Evolutionary conservation across 2,329 filamentous ascomycete genomes (phyloP).

Genomic region (Furcasterigmium sp.): DNA sequence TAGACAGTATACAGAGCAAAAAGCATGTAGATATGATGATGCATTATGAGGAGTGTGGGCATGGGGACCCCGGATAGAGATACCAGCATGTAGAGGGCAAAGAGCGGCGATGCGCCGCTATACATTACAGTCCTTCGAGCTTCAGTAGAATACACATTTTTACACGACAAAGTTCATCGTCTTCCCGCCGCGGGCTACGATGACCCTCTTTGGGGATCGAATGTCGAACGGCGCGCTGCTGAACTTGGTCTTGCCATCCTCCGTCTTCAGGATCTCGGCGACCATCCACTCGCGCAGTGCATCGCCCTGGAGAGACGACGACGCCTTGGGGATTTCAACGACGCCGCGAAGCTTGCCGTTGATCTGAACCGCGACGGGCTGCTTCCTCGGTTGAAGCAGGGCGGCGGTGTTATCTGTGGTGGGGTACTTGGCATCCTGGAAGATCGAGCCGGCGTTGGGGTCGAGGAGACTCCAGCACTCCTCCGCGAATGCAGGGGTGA

Average conservation of each 20-base stretch:
- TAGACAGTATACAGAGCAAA: conserved; percentile 18
- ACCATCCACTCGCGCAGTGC: conserved; percentile 57
- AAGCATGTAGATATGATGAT: background rate
- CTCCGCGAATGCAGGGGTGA: conserved; percentile 75
- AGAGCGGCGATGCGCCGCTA: conserved; percentile 13
- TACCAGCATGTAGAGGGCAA: background rate
- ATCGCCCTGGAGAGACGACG: conserved; percentile 32
- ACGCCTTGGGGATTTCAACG: conserved; percentile 54
- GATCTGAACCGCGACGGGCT: conserved; percentile 65
- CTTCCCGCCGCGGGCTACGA: conserved; percentile 62
- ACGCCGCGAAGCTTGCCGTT: conserved; percentile 73
- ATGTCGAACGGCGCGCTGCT: conserved; percentile 38
- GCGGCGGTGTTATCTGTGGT: conserved; percentile 42
- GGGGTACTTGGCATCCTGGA: conserved; percentile 53
- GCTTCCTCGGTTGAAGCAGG: conserved; percentile 42
- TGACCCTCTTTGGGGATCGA: conserved; percentile 53
- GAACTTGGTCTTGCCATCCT: conserved; percentile 55
- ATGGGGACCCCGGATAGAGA: conserved; percentile 13
- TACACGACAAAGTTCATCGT: conserved; percentile 69
- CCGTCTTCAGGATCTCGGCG: conserved; percentile 52
- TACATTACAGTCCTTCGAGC: conserved; percentile 73
- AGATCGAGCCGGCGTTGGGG: conserved; percentile 31
- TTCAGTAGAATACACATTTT: too few species aligned
- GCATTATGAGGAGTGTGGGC: conserved; percentile 12
- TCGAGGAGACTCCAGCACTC: conserved; percentile 68